These are phyloP conservation scores for Boletus eberwhitei DNA, from an alignment of 768 basidiomycete species.

Conservation along the genomic window DNA sequence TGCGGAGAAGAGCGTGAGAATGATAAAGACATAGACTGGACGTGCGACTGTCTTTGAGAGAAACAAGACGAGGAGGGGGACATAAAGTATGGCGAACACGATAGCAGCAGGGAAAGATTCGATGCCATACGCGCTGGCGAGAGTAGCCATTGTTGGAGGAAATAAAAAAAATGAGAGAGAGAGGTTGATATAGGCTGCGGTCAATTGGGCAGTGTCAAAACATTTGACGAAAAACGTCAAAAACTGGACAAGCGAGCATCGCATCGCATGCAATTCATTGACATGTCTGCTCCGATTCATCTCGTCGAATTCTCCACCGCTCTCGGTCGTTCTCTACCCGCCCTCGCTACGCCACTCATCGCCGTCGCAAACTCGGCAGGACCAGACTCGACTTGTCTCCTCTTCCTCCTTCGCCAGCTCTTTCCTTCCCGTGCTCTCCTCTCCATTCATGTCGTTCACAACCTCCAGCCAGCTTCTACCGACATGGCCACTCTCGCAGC, in stretches of 20 bases:
- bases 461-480: conserved; percentile 55
- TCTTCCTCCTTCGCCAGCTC: conserved; percentile 59
- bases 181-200: not conserved
- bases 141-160: conserved; percentile 6
- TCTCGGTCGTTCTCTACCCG: conserved; percentile 29
- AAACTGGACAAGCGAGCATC: no score
- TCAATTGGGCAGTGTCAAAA: no score
- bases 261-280: no score
- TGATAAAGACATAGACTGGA: conserved; percentile 20
- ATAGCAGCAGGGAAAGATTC: conserved; percentile 24
- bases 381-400: conserved; percentile 75
- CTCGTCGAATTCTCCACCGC: conserved; percentile 46
- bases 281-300: conserved; percentile 36
- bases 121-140: conserved; percentile 20
- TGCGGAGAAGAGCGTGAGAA: conserved; percentile 26
- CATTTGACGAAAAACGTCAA: no score
- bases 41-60: conserved; percentile 10
- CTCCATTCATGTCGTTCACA: conserved; percentile 69
- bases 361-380: conserved; percentile 81
- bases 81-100: conserved; percentile 27
- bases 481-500: conserved; percentile 53
- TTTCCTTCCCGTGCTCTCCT: conserved; percentile 34
- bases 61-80: conserved; percentile 15
- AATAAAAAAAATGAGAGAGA: no score
- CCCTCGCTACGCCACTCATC: not conserved